Conservation (phyloP, 1,139 yeast species). For the Meyerozyma guilliermondii region DNA sequence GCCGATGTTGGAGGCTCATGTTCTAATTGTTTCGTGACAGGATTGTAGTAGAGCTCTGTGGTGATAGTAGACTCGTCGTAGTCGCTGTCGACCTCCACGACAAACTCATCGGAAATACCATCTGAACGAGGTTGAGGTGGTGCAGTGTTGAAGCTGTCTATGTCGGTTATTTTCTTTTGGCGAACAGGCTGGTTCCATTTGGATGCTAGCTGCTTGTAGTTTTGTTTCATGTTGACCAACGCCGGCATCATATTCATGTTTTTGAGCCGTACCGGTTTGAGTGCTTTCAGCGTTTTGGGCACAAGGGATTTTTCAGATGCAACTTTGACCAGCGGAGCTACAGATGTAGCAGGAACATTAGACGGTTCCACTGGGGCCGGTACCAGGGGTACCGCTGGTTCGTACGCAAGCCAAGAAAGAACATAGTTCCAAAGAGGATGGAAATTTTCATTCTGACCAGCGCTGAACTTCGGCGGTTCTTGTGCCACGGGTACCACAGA, state of each 20-base stretch:
- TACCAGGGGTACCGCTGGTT: slow-evolving; percentile 7
- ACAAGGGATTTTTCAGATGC: not conserved
- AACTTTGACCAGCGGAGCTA: not conserved
- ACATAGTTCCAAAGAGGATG: slow-evolving; percentile 36
- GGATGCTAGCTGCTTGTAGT: slow-evolving; percentile 18
- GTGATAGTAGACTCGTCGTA: slow-evolving; percentile 20
- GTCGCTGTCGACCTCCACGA: slow-evolving; percentile 11
- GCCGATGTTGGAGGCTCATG: slow-evolving; percentile 29
- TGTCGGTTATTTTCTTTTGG: not conserved
- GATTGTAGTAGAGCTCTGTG: slow-evolving; percentile 31
- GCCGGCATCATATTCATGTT: not conserved
- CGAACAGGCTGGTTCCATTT: slow-evolving; percentile 35
- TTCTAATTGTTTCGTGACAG: slow-evolving; percentile 29
- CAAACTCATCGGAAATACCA: slow-evolving; percentile 2
- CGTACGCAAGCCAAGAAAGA: slow-evolving; percentile 34
- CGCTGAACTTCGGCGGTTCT: not conserved
- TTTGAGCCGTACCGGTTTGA: not conserved
- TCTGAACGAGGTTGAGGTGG: not conserved
- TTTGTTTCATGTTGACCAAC: slow-evolving; percentile 12
- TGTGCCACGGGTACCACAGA: not conserved
- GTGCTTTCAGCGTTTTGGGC: slow-evolving; percentile 2
- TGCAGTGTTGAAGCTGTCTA: not conserved
- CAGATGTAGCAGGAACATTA: not conserved
- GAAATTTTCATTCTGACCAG: slow-evolving; percentile 19
- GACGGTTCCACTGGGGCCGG: not conserved